Evolutionary conservation across 352 stramenopile species (phyloP), one percentile per base, ranked within the genome.

Genomic region (Blastocystis sp.): DNA sequence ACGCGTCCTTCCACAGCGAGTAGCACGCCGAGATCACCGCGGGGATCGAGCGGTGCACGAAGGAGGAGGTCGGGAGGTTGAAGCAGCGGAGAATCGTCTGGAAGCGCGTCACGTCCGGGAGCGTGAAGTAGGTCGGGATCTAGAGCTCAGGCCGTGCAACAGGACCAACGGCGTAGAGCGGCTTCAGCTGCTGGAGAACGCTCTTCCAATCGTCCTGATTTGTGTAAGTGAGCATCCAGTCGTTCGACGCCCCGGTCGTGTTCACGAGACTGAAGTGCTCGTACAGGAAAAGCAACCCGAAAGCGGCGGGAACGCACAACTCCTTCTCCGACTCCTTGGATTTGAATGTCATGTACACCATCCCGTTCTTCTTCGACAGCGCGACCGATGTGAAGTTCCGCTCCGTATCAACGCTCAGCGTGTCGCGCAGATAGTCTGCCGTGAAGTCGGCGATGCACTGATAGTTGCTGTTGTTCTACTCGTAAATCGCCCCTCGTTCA

Each of bases 311-410:
- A 41, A 41, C 74, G 29, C 74, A 70, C 51, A 85, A 45, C 37
- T 85, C 74, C 29, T 85, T 85, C 74, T 45, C 55, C 24, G n/a
- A 62, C 0, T 81, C 24, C 19, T 65, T 41, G 39, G 21, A 37
- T 16, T 31, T 24, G 55, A 85, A 69, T 16, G 21, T 70, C 24
- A 85, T 50, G 33, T 85, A 85, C 13, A 85, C 45, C 66, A 69
- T 51, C 13, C 66, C 33, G 37, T 85, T 41, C 55, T 85, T 85
- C 74, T 85, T 85, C 16, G 55, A 62, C 74, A 85, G 51, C 16
- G 21, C 10, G 35, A 67, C 61, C 3, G 4, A 51, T 3, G 31
- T 55, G 35, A 59, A 67, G 21, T 60, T 4, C n/a, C 35, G 35
- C 37, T 85, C 74, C 10, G 39, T 61, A 21, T 85, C 74, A 13